Evolutionary conservation across 2,329 filamentous ascomycete genomes (phyloP).

Genomic region (Monilinia vaccinii-corymbosi): DNA sequence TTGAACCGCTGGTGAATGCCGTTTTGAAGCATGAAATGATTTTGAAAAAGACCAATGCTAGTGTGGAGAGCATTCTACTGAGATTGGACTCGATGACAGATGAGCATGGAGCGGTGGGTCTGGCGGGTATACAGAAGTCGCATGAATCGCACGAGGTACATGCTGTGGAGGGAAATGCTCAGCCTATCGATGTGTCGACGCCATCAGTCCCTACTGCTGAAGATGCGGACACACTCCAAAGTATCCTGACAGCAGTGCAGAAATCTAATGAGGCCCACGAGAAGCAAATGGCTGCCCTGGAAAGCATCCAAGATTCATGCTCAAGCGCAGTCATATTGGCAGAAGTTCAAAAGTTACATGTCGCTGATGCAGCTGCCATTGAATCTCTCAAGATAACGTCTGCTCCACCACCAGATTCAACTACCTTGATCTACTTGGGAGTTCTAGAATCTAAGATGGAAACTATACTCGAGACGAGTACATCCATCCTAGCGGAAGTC

Average conservation of each 20-base stretch:
- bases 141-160: conserved; percentile 24
- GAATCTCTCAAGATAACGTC: conserved; percentile 10
- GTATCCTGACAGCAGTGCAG: conserved; percentile 14
- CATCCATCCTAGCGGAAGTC: conserved; percentile 10
- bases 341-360: conserved; percentile 13
- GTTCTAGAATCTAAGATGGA: conserved; percentile 10
- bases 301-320: conserved; percentile 10
- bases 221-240: conserved; percentile 10
- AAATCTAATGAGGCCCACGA: conserved; percentile 11
- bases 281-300: conserved; percentile 12
- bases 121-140: conserved; percentile 21
- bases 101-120: not conserved
- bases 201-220: not conserved
- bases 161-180: conserved; percentile 8
- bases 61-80: conserved; percentile 25
- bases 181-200: not conserved
- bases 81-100: conserved; percentile 20
- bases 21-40: conserved; percentile 28
- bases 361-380: conserved; percentile 12
- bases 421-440: not conserved
- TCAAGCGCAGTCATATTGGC: conserved; percentile 13
- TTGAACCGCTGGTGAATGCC: conserved; percentile 28
- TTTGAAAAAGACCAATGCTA: conserved; percentile 26
- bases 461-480: conserved; percentile 8
- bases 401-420: not conserved